Conservation (phyloP, 257 asterid genomes). For the Leptodermis oblonga region DNA sequence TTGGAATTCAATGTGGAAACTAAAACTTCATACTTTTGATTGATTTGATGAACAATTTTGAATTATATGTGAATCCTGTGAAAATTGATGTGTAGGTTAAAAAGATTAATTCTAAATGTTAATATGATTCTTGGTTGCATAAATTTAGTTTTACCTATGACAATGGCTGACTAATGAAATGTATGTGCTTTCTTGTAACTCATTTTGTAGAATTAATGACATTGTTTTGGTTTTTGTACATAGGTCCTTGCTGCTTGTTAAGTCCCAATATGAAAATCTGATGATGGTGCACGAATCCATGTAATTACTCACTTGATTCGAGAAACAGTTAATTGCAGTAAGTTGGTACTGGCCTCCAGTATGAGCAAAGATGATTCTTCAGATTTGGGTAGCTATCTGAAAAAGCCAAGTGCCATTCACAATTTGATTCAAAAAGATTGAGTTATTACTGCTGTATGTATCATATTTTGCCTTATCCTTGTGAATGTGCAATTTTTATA, state of each 20-base stretch:
- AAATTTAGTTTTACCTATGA: background rate
- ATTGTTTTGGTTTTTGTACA: conserved; percentile 17
- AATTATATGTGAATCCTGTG: too few species aligned
- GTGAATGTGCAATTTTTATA: background rate
- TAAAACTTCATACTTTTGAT: too few species aligned
- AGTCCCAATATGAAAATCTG: conserved; percentile 74
- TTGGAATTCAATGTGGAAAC: too few species aligned
- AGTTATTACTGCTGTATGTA: conserved; percentile 71
- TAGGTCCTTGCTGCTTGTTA: conserved; percentile 83
- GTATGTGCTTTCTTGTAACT: background rate
- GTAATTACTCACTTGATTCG: conserved; percentile 81
- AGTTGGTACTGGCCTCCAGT: conserved; percentile 68
- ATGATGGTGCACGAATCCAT: conserved; percentile 93
- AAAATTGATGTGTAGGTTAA: too few species aligned
- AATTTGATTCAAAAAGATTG: conserved; percentile 91
- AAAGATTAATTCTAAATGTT: too few species aligned
- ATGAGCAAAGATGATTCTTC: conserved; percentile 65
- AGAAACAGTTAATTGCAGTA: conserved; percentile 83
- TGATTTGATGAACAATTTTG: too few species aligned
- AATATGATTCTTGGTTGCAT: too few species aligned
- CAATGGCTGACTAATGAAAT: background rate
- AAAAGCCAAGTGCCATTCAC: conserved; percentile 63
- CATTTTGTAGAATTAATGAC: background rate
- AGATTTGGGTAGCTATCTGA: conserved; percentile 56
- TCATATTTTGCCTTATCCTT: conserved; percentile 6